Evolutionary conservation across 495 filamentous ascomycete species (phyloP).

Genomic region (Penicillium soppii): DNA sequence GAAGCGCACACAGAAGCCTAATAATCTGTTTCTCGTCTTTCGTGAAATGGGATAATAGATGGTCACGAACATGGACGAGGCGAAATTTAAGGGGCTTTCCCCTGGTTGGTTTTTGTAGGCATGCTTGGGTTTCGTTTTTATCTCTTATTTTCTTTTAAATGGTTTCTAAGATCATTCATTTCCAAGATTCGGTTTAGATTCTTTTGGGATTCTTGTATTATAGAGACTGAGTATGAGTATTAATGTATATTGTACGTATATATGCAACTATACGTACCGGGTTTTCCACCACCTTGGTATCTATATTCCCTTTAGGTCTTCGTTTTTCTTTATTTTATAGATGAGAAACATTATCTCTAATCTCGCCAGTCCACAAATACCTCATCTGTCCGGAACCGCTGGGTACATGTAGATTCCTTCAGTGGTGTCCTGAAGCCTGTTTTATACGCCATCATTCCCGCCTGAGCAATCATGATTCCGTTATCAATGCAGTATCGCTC

Average conservation of each 20-base stretch:
- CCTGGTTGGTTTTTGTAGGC: slow-evolving; percentile 3
- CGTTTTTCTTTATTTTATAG: not conserved
- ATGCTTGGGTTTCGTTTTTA: slow-evolving; percentile 11
- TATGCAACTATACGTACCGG: too few relatives aligned
- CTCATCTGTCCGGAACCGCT: slow-evolving; percentile 93
- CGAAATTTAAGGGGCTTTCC: slow-evolving; percentile 26
- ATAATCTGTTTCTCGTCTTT: slow-evolving; percentile 3
- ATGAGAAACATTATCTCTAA: slow-evolving; percentile 14
- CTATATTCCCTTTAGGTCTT: too few relatives aligned
- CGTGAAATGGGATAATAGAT: slow-evolving; percentile 9
- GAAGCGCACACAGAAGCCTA: slow-evolving; percentile 3
- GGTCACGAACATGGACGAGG: slow-evolving; percentile 32
- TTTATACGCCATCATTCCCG: slow-evolving; percentile 79
- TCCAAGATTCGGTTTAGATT: not conserved
- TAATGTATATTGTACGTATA: too few relatives aligned
- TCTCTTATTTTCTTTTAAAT: not conserved
- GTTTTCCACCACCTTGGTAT: too few relatives aligned
- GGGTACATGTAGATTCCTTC: slow-evolving; percentile 85
- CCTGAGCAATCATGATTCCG: slow-evolving; percentile 99
- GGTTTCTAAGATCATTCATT: not conserved
- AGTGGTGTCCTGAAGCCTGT: slow-evolving; percentile 74
- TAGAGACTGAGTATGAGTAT: too few relatives aligned
- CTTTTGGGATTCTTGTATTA: not conserved
- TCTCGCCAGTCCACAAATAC: slow-evolving; percentile 90
- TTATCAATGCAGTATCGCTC: slow-evolving; percentile 99